phyloP scores from a whole-genome alignment of 345 rosid genomes.

The Linum trigynum region DNA sequence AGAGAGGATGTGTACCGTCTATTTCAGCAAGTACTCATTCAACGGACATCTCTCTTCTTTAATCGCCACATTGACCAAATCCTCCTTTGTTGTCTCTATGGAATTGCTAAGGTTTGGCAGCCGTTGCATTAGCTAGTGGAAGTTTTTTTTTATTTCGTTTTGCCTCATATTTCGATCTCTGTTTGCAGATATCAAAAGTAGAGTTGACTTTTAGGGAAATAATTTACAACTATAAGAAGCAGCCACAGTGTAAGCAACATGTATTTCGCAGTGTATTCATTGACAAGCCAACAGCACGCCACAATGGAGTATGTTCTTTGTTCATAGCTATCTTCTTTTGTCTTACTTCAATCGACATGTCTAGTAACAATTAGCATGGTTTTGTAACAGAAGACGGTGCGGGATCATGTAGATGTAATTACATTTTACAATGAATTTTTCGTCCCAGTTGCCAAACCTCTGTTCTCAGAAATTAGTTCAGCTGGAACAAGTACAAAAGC shows the following conservation, averaged over 20 bases:
- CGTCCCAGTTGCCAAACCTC: constrained; percentile 71
- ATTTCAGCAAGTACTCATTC: constrained; percentile 61
- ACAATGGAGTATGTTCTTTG: constrained; percentile 41
- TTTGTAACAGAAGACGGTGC: constrained; percentile 59
- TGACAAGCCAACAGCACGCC: constrained; percentile 55
- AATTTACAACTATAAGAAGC: constrained; percentile 78
- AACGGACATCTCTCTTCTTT: constrained; percentile 55
- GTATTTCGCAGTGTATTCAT: constrained; percentile 81
- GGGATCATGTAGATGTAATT: constrained; percentile 84
- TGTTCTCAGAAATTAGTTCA: constrained; percentile 76
- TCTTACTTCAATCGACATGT: constrained; percentile 9
- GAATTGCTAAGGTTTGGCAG: constrained; percentile 60
- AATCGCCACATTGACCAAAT: constrained; percentile 82
- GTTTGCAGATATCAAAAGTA: constrained; percentile 74
- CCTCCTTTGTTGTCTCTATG: constrained; percentile 80
- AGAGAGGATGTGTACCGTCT: constrained; percentile 64
- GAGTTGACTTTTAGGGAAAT: constrained; percentile 75
- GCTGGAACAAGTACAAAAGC: constrained; percentile 33
- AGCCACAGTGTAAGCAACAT: constrained; percentile 89
- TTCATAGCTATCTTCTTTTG: constrained; percentile 1
- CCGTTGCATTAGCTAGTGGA: background rate
- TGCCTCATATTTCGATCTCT: constrained; percentile 10
- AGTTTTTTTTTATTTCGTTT: background rate
- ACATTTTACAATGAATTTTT: constrained; percentile 88
- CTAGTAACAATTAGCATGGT: constrained; percentile 19